Percentiles rank a stretch among this genome's conserved stretches.
Evolutionary conservation across 768 basidiomycete species (phyloP).

Genomic region (Panellus pusillus): DNA sequence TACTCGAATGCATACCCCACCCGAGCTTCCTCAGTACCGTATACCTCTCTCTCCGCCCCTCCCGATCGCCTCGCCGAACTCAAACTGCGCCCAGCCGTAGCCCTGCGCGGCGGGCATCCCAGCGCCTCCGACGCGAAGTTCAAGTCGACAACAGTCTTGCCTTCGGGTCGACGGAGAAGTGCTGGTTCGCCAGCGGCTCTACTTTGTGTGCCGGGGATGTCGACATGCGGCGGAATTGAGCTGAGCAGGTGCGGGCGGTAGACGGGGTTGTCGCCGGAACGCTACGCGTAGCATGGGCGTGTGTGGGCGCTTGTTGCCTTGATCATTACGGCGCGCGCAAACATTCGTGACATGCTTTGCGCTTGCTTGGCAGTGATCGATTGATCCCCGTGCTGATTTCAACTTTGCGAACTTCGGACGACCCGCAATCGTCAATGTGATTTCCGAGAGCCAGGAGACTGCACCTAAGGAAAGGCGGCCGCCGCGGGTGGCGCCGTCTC

Average conservation of each 20-base stretch:
- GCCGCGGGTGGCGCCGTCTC: no score
- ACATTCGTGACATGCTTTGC: no score
- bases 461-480: no score
- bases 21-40: constrained; percentile 30
- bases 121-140: constrained; percentile 30
- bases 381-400: no score
- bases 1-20: constrained; percentile 32
- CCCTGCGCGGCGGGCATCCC: constrained; percentile 29
- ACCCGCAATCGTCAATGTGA: no score
- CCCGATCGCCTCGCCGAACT: constrained; percentile 29
- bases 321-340: no score
- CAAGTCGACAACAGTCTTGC: constrained; percentile 22
- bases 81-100: constrained; percentile 27
- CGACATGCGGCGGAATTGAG: neutral
- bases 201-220: constrained; percentile 2
- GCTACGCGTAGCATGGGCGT: neutral
- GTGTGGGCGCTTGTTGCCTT: no score
- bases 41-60: constrained; percentile 29
- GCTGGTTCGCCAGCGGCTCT: constrained; percentile 20
- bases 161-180: constrained; percentile 23
- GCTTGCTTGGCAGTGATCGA: no score
- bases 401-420: no score
- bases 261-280: neutral
- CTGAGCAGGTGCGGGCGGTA: neutral
- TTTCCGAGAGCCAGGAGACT: no score